Percentiles rank a stretch among this genome's conserved stretches.
These are phyloP conservation scores for Aspergillus hancockii DNA, from an alignment of 495 filamentous ascomycete species.

Conservation along the genomic window DNA sequence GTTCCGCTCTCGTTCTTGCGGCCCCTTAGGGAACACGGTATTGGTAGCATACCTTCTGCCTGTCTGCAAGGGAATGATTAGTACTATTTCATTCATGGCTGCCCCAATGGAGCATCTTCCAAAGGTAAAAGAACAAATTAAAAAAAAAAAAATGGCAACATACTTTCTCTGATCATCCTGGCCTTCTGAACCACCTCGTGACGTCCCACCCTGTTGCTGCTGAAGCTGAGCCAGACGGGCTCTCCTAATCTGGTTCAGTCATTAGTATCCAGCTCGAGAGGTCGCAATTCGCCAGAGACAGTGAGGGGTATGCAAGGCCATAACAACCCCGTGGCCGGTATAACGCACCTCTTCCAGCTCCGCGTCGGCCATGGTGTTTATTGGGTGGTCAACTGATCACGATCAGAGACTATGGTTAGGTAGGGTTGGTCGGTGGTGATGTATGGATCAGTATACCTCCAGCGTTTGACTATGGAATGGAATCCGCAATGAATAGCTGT, in stretches of 20 bases:
- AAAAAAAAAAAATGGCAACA: slow-evolving; percentile 14
- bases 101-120: neutral
- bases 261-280: slow-evolving; percentile 4
- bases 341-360: slow-evolving; percentile 74
- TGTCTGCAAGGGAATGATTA: slow-evolving; percentile 44
- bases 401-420: neutral
- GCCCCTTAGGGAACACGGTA: neutral
- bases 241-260: slow-evolving; percentile 68
- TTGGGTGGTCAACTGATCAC: slow-evolving; percentile 7
- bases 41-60: slow-evolving; percentile 59
- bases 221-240: slow-evolving; percentile 91
- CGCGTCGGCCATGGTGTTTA: slow-evolving; percentile 71
- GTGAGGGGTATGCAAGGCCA: neutral
- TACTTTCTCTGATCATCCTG: slow-evolving; percentile 68
- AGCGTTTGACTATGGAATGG: too few species aligned
- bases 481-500: too few species aligned
- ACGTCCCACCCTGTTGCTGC: slow-evolving; percentile 58
- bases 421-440: neutral
- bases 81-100: neutral
- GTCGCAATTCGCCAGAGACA: neutral
- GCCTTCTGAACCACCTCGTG: slow-evolving; percentile 49
- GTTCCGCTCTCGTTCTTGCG: neutral
- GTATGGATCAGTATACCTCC: too few species aligned
- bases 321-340: neutral
- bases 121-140: neutral